Base-by-base conservation (phyloP, 164 flowering plant genomes). In the Cinnamomum chago region DNA sequence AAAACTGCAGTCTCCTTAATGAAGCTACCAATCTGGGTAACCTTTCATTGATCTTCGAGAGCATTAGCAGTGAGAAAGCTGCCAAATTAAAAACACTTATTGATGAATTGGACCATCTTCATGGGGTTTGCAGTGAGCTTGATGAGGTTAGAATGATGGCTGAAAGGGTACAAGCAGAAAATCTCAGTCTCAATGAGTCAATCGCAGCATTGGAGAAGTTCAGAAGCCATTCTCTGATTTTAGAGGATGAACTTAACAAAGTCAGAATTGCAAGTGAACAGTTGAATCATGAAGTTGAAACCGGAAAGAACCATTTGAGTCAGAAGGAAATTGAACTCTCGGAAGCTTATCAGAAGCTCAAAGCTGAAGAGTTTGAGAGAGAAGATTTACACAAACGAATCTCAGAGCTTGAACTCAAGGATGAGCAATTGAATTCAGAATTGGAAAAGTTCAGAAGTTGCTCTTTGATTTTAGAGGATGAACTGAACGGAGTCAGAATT, bases 31-130 rank as follows among this genome's bases (percentile, higher is more conserved):
- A 81, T 70, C 76, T 81, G 40, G 76, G 78, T 30, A 86, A 76
- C 76, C 85, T 87, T n/a, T 87, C 91, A 15, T 71, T 77, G 64
- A 73, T 90, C 74, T 87, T 83, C 40, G 79, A 85, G 84, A 81
- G 81, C 75, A 85, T 81, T 65, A 74, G 84, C 25, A 58, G 74
- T 50, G 96, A 94, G 77, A 92, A 86, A 76, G 76, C 78, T 28
- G 28, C 33, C 30, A 87, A 91, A 74, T 60, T 88, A 25, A 75
- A 80, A 70, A 73, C 52, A 23, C 81, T 90, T 50, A 62, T 72
- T 70, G 82, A 84, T 66, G 82, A 88, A 75, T 40, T 90, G 70
- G 74, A 75, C 71, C 35, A 27, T 65, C 87, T 88, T n/a, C 72
- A 65, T 30, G 80, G 70, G 67, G 76, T 82, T 74, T 86, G 83